phyloP scores from a whole-genome alignment of 371 early-diverging fungal genomes.

The Mitosporidium daphniae region DNA sequence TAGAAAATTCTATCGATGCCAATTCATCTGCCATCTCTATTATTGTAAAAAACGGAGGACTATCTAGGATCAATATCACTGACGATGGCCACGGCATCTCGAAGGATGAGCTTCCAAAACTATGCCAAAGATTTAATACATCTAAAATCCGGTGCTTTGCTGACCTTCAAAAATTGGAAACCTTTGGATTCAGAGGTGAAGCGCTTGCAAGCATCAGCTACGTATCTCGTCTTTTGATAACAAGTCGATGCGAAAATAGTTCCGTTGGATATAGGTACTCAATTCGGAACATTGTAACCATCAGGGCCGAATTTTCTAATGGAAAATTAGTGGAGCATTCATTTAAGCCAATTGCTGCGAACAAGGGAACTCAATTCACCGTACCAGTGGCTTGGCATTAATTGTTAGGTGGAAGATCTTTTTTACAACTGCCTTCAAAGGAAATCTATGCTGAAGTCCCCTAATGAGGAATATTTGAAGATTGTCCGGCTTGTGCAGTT shows the following conservation, averaged over 20 bases:
- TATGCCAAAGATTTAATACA: slow-evolving; percentile 76
- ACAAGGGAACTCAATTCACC: too few relatives aligned
- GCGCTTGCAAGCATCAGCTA: slow-evolving; percentile 81
- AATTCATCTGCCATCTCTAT: slow-evolving; percentile 42
- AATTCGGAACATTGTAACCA: too few relatives aligned
- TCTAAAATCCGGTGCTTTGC: slow-evolving; percentile 49
- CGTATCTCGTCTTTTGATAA: slow-evolving; percentile 52
- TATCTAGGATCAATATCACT: slow-evolving; percentile 53
- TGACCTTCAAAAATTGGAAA: slow-evolving; percentile 43
- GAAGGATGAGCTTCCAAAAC: slow-evolving; percentile 32
- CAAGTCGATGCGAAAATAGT: slow-evolving; percentile 31
- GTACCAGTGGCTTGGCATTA: too few relatives aligned
- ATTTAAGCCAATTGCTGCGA: too few relatives aligned
- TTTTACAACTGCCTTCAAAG: too few relatives aligned
- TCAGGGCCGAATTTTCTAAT: too few relatives aligned
- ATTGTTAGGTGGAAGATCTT: too few relatives aligned
- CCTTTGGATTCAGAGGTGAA: slow-evolving; percentile 93
- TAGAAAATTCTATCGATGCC: slow-evolving; percentile 90
- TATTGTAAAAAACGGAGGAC: slow-evolving; percentile 36
- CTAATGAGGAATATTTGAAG: too few relatives aligned
- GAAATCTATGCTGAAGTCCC: too few relatives aligned
- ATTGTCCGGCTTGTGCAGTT: too few relatives aligned
- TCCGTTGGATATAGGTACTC: slow-evolving; percentile 41
- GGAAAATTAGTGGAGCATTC: too few relatives aligned
- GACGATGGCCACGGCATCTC: slow-evolving; percentile 88